These are phyloP conservation scores for Hygrocybe coccinea DNA, from an alignment of 768 basidiomycete genomes.

Conservation along the genomic window DNA sequence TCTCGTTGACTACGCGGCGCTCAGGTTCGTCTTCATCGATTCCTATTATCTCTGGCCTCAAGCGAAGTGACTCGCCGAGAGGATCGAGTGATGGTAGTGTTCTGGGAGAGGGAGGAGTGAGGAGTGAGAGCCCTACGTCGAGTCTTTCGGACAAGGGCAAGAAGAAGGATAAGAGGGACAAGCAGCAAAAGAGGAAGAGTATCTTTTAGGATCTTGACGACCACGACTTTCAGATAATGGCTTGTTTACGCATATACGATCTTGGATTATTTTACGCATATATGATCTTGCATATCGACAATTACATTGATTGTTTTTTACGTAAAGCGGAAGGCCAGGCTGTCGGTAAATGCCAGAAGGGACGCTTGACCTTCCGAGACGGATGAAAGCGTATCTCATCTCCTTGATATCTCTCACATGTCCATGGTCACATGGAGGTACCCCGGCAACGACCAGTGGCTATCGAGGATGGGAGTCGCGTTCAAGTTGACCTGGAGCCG, in stretches of 20 bases:
- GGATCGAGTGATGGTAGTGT: slow-evolving; percentile 44
- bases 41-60: slow-evolving; percentile 48
- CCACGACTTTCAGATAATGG: not conserved
- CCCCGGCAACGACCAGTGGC: too few species aligned
- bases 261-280: too few species aligned
- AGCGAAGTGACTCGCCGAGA: slow-evolving; percentile 44
- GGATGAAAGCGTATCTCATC: too few species aligned
- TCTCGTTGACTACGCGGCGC: slow-evolving; percentile 61
- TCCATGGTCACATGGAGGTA: too few species aligned
- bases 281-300: too few species aligned
- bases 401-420: too few species aligned
- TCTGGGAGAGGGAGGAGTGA: slow-evolving; percentile 41
- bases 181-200: slow-evolving; percentile 60
- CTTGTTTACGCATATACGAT: not conserved
- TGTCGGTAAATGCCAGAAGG: too few species aligned
- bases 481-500: too few species aligned
- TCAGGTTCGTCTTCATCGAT: slow-evolving; percentile 50
- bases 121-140: slow-evolving; percentile 48
- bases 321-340: too few species aligned
- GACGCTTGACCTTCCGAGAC: too few species aligned
- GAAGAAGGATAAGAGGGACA: slow-evolving; percentile 52
- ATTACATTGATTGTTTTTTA: too few species aligned
- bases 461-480: too few species aligned
- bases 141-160: slow-evolving; percentile 50
- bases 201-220: slow-evolving; percentile 17